These are phyloP conservation scores for Setomelanomma holmii DNA, from an alignment of 2,329 filamentous ascomycete genomes.

Conservation along the genomic window DNA sequence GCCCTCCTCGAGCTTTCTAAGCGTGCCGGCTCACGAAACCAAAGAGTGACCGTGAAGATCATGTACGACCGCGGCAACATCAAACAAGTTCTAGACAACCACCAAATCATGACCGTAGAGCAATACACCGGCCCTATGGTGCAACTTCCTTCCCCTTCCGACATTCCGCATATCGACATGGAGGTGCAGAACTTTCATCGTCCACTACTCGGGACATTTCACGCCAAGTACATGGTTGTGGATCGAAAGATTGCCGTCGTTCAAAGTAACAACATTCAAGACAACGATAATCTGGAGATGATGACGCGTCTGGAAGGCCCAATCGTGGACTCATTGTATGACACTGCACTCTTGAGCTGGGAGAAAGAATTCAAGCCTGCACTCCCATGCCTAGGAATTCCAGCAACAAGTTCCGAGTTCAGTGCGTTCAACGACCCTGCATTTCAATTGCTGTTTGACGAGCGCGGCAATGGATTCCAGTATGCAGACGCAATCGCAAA, in stretches of 20 bases:
- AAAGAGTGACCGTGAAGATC: constrained; percentile 71
- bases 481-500: neutral
- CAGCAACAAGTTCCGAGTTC: constrained; percentile 52
- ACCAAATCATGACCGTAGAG: constrained; percentile 64
- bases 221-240: constrained; percentile 79
- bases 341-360: constrained; percentile 77
- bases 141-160: constrained; percentile 65
- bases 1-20: constrained; percentile 73
- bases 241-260: constrained; percentile 74
- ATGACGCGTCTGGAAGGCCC: constrained; percentile 77
- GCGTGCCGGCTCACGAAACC: constrained; percentile 65
- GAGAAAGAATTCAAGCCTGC: constrained; percentile 66
- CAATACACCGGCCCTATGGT: constrained; percentile 65
- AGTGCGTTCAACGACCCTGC: constrained; percentile 38
- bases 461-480: constrained; percentile 5
- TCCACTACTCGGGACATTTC: constrained; percentile 75
- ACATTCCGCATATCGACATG: constrained; percentile 75
- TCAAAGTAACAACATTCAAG: constrained; percentile 79
- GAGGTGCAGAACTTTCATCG: constrained; percentile 77
- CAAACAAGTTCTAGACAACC: constrained; percentile 70
- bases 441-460: constrained; percentile 39
- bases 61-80: constrained; percentile 76
- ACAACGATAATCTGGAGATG: constrained; percentile 85
- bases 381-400: constrained; percentile 62
- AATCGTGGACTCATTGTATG: constrained; percentile 78